Evolutionary conservation across 805 yeast species (phyloP).

Genomic region (Maudiozyma turicensis): DNA sequence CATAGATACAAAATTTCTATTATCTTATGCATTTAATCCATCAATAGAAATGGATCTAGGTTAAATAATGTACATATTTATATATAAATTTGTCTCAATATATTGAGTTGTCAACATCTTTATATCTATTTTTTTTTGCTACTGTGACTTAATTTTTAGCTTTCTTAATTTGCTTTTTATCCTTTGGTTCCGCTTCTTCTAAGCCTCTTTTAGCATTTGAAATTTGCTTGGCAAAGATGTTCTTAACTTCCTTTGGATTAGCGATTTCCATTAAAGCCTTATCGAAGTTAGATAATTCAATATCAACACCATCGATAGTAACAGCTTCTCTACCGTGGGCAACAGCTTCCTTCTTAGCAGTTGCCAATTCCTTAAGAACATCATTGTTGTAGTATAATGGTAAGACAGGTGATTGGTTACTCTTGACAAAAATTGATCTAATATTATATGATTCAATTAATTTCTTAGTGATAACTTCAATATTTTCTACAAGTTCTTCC

Average conservation of each 20-base stretch:
- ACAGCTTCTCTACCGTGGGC: constrained; percentile 19
- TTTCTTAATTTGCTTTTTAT: constrained; percentile 7
- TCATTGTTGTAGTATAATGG: constrained; percentile 68
- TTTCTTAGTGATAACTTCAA: constrained; percentile 41
- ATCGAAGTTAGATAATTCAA: constrained; percentile 52
- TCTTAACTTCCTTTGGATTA: constrained; percentile 57
- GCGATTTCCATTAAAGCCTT: constrained; percentile 77
- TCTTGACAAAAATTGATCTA: constrained; percentile 56
- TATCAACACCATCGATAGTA: constrained; percentile 32
- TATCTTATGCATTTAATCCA: neutral
- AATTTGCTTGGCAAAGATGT: constrained; percentile 50
- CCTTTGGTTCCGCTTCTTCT: constrained; percentile 9
- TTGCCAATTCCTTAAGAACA: constrained; percentile 32
- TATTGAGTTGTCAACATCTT: neutral
- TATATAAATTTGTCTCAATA: neutral
- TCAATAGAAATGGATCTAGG: constrained; percentile 1
- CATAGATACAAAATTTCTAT: neutral
- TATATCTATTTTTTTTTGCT: neutral
- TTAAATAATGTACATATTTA: neutral
- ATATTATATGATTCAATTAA: constrained; percentile 36
- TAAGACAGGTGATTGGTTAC: constrained; percentile 66
- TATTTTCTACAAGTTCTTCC: constrained; percentile 50
- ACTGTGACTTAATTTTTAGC: constrained; percentile 11
- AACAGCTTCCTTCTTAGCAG: constrained; percentile 16
- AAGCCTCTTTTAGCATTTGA: constrained; percentile 31